Base-by-base conservation (phyloP, 1,284 basidiomycete species). In the Tilletia indica region DNA sequence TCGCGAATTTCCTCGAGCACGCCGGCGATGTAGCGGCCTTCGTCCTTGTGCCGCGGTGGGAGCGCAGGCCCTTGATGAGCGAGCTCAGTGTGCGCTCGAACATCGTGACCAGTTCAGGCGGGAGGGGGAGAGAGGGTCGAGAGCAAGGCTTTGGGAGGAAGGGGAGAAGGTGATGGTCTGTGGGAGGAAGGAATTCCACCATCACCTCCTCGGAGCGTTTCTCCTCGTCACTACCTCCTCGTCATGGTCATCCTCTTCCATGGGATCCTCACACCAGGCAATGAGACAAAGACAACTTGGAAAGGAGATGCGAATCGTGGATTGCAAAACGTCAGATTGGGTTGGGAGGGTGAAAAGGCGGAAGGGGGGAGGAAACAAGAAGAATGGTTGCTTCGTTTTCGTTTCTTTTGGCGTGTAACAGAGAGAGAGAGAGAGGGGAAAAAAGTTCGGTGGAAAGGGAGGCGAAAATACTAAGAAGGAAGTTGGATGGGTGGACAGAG, bases 1-100 rank as follows among this genome's bases (percentile, higher is more conserved):
- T 89, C 88, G 73, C 93, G 87, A 79, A 98, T 97, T 87, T 99
- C 89, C 39, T 85, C 84, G 78, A 88, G 86, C 69, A 81, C 85
- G 14, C 85, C 78, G 42, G 89, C 84, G 74, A 89, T 84, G 45
- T 78, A 78, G 63, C 77, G 77, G 72, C 85, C 82, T 73, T 86
- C 85, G 72, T 85, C 84, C 75, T 85, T 85, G 61, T 64, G 77
- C 82, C 82, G 34, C 81, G 74, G 68, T 84, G 78, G 1, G 82
- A 84, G 31, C 83, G 78, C 11, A 84, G 77, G 12, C 83, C 83
- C 70, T 82, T 83, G 79, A 84, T 84, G 54, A 84, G 79, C 36
- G 78, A 76, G 11, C 73, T 77, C 16, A 84, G 78, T 47, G 82
- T 79, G 64, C 81, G 74, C 72, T 83, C 83, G 70, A 84, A 84